Evolutionary conservation across 1,284 basidiomycete genomes (phyloP), one percentile per base, ranked within the genome.

Genomic region (Fomitopsis betulina): DNA sequence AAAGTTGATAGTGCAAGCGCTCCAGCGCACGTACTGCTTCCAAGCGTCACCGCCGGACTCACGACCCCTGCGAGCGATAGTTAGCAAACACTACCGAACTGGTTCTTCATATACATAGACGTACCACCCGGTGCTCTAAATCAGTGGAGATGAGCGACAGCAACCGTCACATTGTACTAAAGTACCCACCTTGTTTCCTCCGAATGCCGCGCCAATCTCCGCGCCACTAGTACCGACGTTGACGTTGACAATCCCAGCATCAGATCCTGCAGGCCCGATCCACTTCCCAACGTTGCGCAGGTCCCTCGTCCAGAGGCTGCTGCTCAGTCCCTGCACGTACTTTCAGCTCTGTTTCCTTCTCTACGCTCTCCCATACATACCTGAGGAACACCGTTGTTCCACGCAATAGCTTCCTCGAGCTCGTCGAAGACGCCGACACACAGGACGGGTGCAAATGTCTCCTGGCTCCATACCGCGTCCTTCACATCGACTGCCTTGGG

Each of bases 11-110:
- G 95, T 98, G 71, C 92, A 94, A 43, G 91, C 85, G 70, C 89
- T 89, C 90, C 91, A 93, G 59, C 91, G 84, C 45, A 91, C 88
- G 62, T 92, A 93, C 70, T 96, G 93, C 74, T 96, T 96, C 95
- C 95, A 98, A 25, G 95, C 91, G 73, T 98, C 95, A 50, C 95
- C 95, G 37, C 95, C 95, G 15, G 92, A 94, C 76, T 98, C 95
- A 57, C 95, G 85, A n/a, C 96, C 96, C 94, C 93, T 94, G 59
- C 7, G 60, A 53, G 59, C 21, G 13, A 13, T 49, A 13, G 51
- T 23, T 32, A 53, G 49, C 17, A 53, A 35, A 30, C 8, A 33
- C 56, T 52, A 38, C 53, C 17, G n/a, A 19, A 39, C n/a, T 58
- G 32, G 19, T 17, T 13, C 21, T 8, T 30, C 10, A 37, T 43